Percentiles rank a stretch among this genome's conserved stretches.
Evolutionary conservation across 305 asterid species (phyloP).

Genomic region (Euphrasia arctica): DNA sequence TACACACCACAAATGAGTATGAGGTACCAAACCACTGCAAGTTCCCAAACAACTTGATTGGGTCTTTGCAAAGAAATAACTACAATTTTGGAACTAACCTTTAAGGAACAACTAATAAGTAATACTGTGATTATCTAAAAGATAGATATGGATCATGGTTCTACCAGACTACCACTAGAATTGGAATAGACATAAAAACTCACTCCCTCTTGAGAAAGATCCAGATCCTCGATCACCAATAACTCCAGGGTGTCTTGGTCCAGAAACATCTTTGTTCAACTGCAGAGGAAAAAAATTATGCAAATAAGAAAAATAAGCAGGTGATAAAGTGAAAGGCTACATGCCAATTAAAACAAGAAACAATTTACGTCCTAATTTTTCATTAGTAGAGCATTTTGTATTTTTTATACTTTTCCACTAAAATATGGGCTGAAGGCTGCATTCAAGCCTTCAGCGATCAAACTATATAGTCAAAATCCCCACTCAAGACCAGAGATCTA

Average conservation of each 20-base stretch:
- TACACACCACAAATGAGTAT: background rate
- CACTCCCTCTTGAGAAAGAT: constrained; percentile 71
- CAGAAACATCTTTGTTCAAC: constrained; percentile 77
- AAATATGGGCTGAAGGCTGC: background rate
- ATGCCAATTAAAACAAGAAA: background rate
- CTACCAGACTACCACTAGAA: background rate
- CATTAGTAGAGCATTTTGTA: background rate
- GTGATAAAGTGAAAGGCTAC: constrained; percentile 13
- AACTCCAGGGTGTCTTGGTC: constrained; percentile 81
- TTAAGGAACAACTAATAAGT: constrained; percentile 2
- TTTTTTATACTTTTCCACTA: constrained; percentile 7
- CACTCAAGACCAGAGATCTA: constrained; percentile 5
- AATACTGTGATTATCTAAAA: background rate
- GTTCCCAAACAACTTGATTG: constrained; percentile 4
- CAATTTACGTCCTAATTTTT: background rate
- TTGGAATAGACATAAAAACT: constrained; percentile 31
- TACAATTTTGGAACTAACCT: constrained; percentile 15
- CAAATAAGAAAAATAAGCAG: constrained; percentile 17
- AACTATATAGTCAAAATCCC: constrained; percentile 1
- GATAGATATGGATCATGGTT: constrained; percentile 2
- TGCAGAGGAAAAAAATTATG: constrained; percentile 30
- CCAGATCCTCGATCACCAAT: constrained; percentile 1
- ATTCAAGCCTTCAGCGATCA: constrained; percentile 16
- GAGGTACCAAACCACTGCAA: constrained; percentile 1
- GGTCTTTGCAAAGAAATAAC: background rate